Percentiles rank a stretch among this genome's conserved stretches.
Conservation (phyloP, 108 stramenopile genomes). For the Cyclotella kingstonii region DNA sequence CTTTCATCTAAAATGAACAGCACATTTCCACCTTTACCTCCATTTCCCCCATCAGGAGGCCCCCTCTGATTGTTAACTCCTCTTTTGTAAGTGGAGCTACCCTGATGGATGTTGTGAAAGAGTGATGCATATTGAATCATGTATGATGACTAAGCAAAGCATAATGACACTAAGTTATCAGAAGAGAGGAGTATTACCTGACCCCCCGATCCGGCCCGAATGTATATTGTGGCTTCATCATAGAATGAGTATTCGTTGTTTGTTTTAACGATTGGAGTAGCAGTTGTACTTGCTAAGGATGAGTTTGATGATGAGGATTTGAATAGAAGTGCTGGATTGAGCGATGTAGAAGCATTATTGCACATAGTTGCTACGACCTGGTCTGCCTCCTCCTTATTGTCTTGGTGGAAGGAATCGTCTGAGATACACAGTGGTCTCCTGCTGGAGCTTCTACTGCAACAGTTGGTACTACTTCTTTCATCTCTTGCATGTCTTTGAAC, state of each 20-base stretch:
- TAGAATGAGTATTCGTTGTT: constrained; percentile 85
- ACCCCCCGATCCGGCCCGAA: constrained; percentile 83
- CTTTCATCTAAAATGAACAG: constrained; percentile 74
- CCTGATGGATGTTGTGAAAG: too few relatives aligned
- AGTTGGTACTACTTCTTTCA: neutral
- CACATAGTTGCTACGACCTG: neutral
- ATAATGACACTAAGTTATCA: too few relatives aligned
- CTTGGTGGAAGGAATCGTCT: neutral
- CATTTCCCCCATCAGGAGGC: constrained; percentile 91
- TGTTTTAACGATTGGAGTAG: neutral
- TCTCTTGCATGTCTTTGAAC: too few relatives aligned
- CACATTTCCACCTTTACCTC: constrained; percentile 92
- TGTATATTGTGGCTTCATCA: constrained; percentile 80
- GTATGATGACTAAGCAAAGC: too few relatives aligned
- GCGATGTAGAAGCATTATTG: neutral
- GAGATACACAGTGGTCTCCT: neutral
- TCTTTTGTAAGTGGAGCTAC: constrained; percentile 75
- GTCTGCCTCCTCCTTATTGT: neutral
- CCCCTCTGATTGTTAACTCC: constrained; percentile 71
- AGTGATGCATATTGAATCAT: too few relatives aligned
- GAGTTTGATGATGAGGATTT: neutral
- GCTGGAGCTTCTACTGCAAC: neutral
- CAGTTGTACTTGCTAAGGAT: neutral
- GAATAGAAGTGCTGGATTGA: neutral
- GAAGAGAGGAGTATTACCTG: too few relatives aligned